phyloP scores from a whole-genome alignment of 495 filamentous ascomycete species.

The Rhizodiscina lignyota region DNA sequence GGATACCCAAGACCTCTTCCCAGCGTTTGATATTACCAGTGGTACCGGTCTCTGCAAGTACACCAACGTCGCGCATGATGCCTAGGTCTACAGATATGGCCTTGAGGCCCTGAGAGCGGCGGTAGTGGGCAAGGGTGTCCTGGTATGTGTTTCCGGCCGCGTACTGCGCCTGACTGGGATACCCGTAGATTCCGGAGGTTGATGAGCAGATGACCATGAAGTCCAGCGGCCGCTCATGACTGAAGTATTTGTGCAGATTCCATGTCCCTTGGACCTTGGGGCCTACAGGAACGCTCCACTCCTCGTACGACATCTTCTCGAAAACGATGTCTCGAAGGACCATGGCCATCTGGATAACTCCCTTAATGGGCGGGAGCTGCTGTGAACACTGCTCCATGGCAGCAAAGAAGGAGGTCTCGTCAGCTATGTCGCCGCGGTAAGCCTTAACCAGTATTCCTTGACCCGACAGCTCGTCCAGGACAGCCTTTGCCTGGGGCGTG shows the following conservation, averaged over 20 bases:
- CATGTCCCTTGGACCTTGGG: conserved; percentile 3
- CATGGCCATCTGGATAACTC: conserved; percentile 11
- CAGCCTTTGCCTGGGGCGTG: conserved; percentile 1
- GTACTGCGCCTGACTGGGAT: conserved; percentile 9
- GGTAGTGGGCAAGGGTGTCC: conserved; percentile 3
- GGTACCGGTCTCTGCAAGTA: background rate
- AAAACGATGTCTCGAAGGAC: conserved; percentile 4
- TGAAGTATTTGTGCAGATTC: conserved; percentile 3
- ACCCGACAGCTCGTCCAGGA: conserved; percentile 2
- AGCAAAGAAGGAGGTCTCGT: background rate
- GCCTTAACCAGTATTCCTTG: conserved; percentile 1
- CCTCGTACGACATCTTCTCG: conserved; percentile 5
- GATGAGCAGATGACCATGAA: conserved; percentile 10
- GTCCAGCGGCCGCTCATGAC: conserved; percentile 2
- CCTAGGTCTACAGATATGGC: background rate
- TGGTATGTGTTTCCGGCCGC: conserved; percentile 8
- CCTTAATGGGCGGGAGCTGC: conserved; percentile 1
- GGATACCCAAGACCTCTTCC: background rate
- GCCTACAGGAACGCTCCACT: background rate
- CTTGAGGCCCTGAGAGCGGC: background rate
- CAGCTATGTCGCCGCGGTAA: conserved; percentile 4
- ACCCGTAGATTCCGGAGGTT: conserved; percentile 5
- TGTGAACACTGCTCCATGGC: conserved; percentile 2
- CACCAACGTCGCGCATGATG: background rate
- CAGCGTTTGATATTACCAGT: no score